phyloP scores from a whole-genome alignment of 2,329 filamentous ascomycete species.

The Penicillium psychrosexuale region DNA sequence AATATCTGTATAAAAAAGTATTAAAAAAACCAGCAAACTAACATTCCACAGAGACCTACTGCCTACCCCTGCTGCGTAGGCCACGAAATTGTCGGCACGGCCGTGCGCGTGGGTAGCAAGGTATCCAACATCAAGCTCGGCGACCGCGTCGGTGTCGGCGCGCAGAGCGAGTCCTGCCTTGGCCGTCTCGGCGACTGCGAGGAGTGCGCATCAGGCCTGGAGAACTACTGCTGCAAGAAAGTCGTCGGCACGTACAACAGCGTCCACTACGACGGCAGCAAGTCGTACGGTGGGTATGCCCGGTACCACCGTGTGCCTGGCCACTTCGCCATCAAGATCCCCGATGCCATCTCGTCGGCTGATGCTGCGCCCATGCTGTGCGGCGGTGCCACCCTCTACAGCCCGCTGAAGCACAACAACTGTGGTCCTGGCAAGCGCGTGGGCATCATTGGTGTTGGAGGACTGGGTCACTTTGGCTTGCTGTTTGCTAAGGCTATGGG shows the following conservation, averaged over 20 bases:
- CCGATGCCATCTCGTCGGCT: constrained; percentile 48
- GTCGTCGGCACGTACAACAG: constrained; percentile 35
- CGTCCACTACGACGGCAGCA: constrained; percentile 50
- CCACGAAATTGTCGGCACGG: constrained; percentile 63
- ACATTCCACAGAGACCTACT: constrained; percentile 26
- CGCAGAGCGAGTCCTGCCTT: constrained; percentile 57
- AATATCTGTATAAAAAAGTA: neutral
- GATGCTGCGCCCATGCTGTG: constrained; percentile 71
- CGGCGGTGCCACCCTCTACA: constrained; percentile 71
- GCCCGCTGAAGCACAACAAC: constrained; percentile 64
- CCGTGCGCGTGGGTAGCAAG: constrained; percentile 54
- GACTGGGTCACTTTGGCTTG: constrained; percentile 70
- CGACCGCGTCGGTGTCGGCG: constrained; percentile 54
- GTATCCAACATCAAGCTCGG: constrained; percentile 34
- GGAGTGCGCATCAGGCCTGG: constrained; percentile 48
- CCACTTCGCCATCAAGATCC: constrained; percentile 61
- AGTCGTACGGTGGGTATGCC: constrained; percentile 65
- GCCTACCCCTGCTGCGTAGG: constrained; percentile 54
- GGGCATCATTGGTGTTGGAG: constrained; percentile 70
- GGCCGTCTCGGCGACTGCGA: constrained; percentile 48
- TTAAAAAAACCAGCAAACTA: neutral
- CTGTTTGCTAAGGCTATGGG: constrained; percentile 70
- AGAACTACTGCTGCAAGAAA: constrained; percentile 36
- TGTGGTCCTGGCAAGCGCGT: constrained; percentile 70
- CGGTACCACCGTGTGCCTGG: constrained; percentile 54